Base-by-base conservation (phyloP, 164 flowering plant species). In the Kalanchoe fedtschenkoi region DNA sequence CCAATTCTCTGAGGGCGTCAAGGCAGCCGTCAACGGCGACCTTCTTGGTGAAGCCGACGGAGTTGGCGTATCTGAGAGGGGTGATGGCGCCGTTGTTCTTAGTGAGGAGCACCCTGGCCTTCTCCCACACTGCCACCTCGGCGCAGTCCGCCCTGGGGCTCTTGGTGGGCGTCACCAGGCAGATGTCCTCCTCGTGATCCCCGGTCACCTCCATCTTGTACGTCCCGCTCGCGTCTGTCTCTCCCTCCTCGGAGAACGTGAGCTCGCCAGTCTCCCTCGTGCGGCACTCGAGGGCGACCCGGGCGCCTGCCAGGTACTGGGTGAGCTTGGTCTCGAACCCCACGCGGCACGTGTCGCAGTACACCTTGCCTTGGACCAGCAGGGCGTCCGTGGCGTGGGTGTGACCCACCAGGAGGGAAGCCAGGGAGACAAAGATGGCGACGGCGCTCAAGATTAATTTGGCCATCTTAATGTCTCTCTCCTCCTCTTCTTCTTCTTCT, bases 111-210 rank as follows among this genome's bases (percentile, higher is more conserved):
- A 75, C 37, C 37, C 69, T 72, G 13, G 74, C 70, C 2, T 8
- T 44, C 9, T 34, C 39, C n/a, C 44, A 2, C 1, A 10, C 59
- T 0, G 21, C 16, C 38, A 61, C 30, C 55, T 62, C 68, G 6
- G 11, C 38, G 69, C 81, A 77, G 11, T 72, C 72, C 1, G 15
- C 33, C 2, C 17, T 33, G 5, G 67, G 65, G 64, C 76, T 72
- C 21, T 43, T 38, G 6, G 44, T 26, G 7, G 65, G 10, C 22
- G 0, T 34, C 39, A 77, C 73, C 54, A 75, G 69, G 42, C 81
- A 78, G 9, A 73, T 66, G 1, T 75, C 88, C 24, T 81, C 86
- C 64, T 79, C 89, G 21, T 74, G 83, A 9, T 84, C 83, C 6
- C 80, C 84, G 1, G 24, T 38, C 14, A 72, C 74, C 3, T 34